These are phyloP conservation scores for Phytopythium montanum DNA, from an alignment of 352 stramenopile species.

Conservation along the genomic window DNA sequence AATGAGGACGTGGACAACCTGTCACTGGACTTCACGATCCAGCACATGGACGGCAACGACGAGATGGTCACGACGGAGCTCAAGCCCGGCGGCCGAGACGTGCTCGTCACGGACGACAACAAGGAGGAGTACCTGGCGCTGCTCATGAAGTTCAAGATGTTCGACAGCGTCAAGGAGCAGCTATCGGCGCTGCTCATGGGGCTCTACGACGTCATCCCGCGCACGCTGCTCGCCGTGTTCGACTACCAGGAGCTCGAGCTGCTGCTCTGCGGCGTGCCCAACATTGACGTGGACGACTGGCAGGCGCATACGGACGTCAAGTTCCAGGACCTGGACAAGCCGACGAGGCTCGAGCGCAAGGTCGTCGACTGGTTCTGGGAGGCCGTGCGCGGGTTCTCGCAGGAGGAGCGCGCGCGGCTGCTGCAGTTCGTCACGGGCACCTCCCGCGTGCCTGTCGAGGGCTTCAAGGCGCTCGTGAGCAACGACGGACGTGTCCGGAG, in stretches of 20 bases:
- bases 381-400: slow-evolving; percentile 63
- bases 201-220: slow-evolving; percentile 90
- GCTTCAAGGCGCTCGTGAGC: slow-evolving; percentile 89
- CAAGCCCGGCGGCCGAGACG: slow-evolving; percentile 87
- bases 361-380: slow-evolving; percentile 91
- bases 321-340: slow-evolving; percentile 70
- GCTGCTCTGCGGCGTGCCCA: slow-evolving; percentile 88
- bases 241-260: slow-evolving; percentile 95
- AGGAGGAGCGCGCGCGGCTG: slow-evolving; percentile 83
- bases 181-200: slow-evolving; percentile 90
- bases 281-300: slow-evolving; percentile 92
- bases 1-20: slow-evolving; percentile 63
- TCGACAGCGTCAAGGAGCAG: slow-evolving; percentile 88
- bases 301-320: slow-evolving; percentile 77
- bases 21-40: slow-evolving; percentile 72
- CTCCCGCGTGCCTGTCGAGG: slow-evolving; percentile 90
- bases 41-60: slow-evolving; percentile 46
- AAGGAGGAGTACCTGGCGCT: slow-evolving; percentile 94
- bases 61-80: slow-evolving; percentile 79
- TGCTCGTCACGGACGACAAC: slow-evolving; percentile 93
- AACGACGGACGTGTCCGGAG: slow-evolving; percentile 87
- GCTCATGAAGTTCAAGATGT: slow-evolving; percentile 94
- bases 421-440: slow-evolving; percentile 92
- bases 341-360: slow-evolving; percentile 45
- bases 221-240: slow-evolving; percentile 87